These are phyloP conservation scores for Aspergillus arachidicola DNA, from an alignment of 2,329 filamentous ascomycete genomes.

Conservation along the genomic window DNA sequence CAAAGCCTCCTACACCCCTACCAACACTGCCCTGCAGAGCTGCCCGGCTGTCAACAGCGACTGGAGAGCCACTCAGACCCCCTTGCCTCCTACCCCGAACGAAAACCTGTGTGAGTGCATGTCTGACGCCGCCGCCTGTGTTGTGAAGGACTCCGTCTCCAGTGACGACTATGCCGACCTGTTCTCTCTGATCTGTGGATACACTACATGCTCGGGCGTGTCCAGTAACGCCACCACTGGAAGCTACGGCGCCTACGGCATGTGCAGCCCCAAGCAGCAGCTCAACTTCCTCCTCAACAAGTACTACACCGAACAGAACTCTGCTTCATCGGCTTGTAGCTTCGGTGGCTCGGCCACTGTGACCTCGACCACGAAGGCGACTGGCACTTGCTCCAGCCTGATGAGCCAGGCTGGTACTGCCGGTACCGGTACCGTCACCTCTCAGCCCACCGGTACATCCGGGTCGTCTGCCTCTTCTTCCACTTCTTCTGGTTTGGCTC, in stretches of 20 bases:
- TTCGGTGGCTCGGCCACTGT: constrained; percentile 46
- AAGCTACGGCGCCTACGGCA: constrained; percentile 49
- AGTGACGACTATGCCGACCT: constrained; percentile 49
- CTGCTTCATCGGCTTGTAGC: constrained; percentile 42
- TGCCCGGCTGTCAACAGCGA: constrained; percentile 67
- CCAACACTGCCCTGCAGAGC: constrained; percentile 66
- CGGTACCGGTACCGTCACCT: constrained; percentile 46
- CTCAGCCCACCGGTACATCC: constrained; percentile 31
- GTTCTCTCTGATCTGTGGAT: constrained; percentile 58
- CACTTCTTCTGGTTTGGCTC: constrained; percentile 15
- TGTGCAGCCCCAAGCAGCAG: constrained; percentile 47
- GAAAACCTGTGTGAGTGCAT: constrained; percentile 80
- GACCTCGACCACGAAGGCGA: constrained; percentile 36
- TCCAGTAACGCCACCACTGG: constrained; percentile 43
- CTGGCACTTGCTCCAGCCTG: constrained; percentile 40
- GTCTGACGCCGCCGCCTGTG: constrained; percentile 70
- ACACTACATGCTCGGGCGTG: constrained; percentile 44
- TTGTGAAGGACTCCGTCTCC: constrained; percentile 52
- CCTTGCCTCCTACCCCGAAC: constrained; percentile 81
- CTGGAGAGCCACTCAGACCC: constrained; percentile 66
- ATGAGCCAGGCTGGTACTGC: constrained; percentile 44
- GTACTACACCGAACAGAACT: constrained; percentile 46
- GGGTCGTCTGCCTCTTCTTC: constrained; percentile 20
- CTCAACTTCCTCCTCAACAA: constrained; percentile 49
- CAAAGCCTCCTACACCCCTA: constrained; percentile 68